Base-by-base conservation (phyloP, 2,329 filamentous ascomycete species). In the Helicocarpus griseus region DNA sequence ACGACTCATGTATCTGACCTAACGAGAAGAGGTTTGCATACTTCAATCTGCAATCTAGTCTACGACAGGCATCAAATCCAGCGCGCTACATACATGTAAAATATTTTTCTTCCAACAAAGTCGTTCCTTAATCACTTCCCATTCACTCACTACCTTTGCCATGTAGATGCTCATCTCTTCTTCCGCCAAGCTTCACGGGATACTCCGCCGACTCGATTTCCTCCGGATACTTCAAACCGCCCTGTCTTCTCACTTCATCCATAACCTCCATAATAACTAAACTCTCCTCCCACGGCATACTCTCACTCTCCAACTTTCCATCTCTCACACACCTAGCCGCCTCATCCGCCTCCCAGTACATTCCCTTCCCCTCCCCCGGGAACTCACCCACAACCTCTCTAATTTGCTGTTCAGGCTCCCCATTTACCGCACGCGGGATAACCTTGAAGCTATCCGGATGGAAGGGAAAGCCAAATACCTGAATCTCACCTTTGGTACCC, bases 301-400 rank as follows among this genome's bases (percentile, higher is more conserved):
- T 77, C 45, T 78, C 76, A 64, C 87, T 89, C 74, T 95, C 84
- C 61, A 83, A 78, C 69, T 81, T 82, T 21, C 88, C 87, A 64
- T 93, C 88, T 40, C 85, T 76, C 52, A 95, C 64, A 58, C 85
- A 87, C 43, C 83, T 76, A 26, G 84, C 87, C 57, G 81, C 85
- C 73, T 89, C 87, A 65, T 90, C 87, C 1, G 87, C 87, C 67
- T 90, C 86, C 85, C 85, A 91, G 71, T 88, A 93, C 87, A 94
- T 93, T 47, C 88, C 89, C 57, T 88, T 84, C 9, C 87, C 88
- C 59, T 74, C 69, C 13, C 74, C 77, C 26, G 81, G 79, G 53
- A 78, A 71, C 11, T 63, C 60, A 49, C 59, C 63, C 41, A 68
- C 65, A 58, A 70, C 63, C 38, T 72, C 64, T 45, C 61, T 59